Evolutionary conservation across 2,329 filamentous ascomycete genomes (phyloP).

Genomic region (Colletotrichum sublineola): DNA sequence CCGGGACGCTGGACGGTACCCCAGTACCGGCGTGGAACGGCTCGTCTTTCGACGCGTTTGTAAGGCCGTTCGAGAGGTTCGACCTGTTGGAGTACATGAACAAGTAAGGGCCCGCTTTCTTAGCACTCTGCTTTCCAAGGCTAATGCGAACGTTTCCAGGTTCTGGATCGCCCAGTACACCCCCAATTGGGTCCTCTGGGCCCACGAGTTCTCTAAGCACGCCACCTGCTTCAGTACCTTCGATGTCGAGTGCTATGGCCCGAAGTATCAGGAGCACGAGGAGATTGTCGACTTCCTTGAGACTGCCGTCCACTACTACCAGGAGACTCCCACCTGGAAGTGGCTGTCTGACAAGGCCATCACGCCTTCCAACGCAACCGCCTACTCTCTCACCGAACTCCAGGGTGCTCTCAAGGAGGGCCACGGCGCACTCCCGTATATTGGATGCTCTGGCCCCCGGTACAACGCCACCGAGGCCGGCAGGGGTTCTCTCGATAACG

Average conservation of each 20-base stretch:
- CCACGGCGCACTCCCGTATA: constrained; percentile 69
- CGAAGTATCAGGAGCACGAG: constrained; percentile 65
- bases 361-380: constrained; percentile 69
- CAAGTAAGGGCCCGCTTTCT: constrained; percentile 52
- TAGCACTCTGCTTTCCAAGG: constrained; percentile 5
- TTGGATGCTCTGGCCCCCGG: constrained; percentile 71
- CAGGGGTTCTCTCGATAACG: constrained; percentile 65
- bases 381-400: constrained; percentile 66
- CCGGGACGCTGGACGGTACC: constrained; percentile 63
- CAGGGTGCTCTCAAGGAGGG: constrained; percentile 62
- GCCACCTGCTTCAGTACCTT: constrained; percentile 77
- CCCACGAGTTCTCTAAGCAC: constrained; percentile 77
- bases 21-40: constrained; percentile 71
- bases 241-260: constrained; percentile 74
- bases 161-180: constrained; percentile 70
- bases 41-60: constrained; percentile 68
- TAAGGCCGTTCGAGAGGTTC: constrained; percentile 68
- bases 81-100: constrained; percentile 76
- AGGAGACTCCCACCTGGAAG: constrained; percentile 68
- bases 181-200: constrained; percentile 73
- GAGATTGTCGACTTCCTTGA: constrained; percentile 75
- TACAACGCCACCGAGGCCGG: constrained; percentile 73
- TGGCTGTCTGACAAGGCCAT: constrained; percentile 71
- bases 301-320: constrained; percentile 70
- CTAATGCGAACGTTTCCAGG: constrained; percentile 48